Conservation (phyloP, 2,329 filamentous ascomycete species). For the Penicillium sp. region DNA sequence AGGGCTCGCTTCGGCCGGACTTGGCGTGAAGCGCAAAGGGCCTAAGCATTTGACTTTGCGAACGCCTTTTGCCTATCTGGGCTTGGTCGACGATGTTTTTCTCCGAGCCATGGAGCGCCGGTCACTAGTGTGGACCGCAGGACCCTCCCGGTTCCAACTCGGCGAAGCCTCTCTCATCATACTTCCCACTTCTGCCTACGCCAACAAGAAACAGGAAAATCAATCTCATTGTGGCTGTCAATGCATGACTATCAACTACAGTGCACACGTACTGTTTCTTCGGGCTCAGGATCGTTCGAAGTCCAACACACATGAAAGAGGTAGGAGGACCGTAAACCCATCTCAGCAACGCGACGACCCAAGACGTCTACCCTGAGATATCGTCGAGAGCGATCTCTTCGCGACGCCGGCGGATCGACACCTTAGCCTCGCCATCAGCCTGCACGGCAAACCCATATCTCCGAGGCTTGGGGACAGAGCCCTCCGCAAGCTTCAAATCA, state of each 20-base stretch:
- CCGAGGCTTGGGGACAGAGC: background rate
- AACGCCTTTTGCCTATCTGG: constrained; percentile 1
- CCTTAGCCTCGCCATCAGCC: constrained; percentile 1
- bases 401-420: constrained; percentile 1
- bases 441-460: constrained; percentile 1
- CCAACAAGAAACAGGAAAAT: constrained; percentile 1
- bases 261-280: no score
- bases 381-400: background rate
- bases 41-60: no score
- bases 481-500: constrained; percentile 29
- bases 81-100: background rate
- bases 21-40: constrained; percentile 1
- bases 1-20: constrained; percentile 7
- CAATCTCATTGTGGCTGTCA: background rate
- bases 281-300: no score
- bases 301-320: no score
- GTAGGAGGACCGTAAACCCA: no score
- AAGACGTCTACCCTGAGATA: background rate
- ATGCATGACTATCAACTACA: no score
- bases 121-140: constrained; percentile 8
- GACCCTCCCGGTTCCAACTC: constrained; percentile 1
- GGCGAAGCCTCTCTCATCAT: constrained; percentile 7
- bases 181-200: constrained; percentile 1
- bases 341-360: no score
- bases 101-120: constrained; percentile 6